phyloP scores from a whole-genome alignment of 2,329 filamentous ascomycete species.

The Colletotrichum liaoningense region DNA sequence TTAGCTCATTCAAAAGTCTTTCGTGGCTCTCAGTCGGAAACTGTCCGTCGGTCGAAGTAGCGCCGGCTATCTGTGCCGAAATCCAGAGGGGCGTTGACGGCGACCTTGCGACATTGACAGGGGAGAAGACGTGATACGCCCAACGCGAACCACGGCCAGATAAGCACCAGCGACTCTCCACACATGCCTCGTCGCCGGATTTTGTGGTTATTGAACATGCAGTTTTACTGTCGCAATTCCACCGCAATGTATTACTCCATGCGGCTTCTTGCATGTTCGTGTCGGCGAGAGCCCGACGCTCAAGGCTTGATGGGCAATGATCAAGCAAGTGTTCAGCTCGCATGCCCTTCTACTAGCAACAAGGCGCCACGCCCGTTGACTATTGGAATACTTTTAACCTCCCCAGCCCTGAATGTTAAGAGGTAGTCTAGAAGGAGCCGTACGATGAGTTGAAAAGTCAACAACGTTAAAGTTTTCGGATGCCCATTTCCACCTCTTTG shows the following conservation, averaged over 20 bases:
- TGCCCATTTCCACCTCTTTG: not conserved
- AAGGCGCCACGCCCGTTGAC: not conserved
- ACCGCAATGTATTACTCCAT: not conserved
- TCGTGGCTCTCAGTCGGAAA: not conserved
- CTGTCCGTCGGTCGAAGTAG: not conserved
- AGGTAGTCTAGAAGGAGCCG: not conserved
- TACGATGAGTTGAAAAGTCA: not conserved
- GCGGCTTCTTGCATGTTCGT: not conserved
- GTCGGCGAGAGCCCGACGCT: not conserved
- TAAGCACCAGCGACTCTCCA: not conserved
- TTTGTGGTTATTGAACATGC: not conserved
- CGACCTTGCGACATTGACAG: constrained; percentile 17
- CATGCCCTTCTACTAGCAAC: not conserved
- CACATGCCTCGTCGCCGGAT: not conserved
- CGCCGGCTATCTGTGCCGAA: not conserved
- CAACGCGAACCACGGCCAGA: not conserved
- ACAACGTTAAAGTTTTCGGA: not conserved
- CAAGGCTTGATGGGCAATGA: too few species aligned
- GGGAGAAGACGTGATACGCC: constrained; percentile 23
- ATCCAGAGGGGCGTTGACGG: not conserved
- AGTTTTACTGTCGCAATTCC: not conserved
- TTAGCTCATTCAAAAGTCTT: not conserved
- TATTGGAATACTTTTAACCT: not conserved
- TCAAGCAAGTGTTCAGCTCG: not conserved
- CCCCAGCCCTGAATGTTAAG: not conserved